A percentile compares a stretch with the other conserved stretches of the same genome.
phyloP scores from a whole-genome alignment of 2,329 filamentous ascomycete genomes.

The Cytospora mali region DNA sequence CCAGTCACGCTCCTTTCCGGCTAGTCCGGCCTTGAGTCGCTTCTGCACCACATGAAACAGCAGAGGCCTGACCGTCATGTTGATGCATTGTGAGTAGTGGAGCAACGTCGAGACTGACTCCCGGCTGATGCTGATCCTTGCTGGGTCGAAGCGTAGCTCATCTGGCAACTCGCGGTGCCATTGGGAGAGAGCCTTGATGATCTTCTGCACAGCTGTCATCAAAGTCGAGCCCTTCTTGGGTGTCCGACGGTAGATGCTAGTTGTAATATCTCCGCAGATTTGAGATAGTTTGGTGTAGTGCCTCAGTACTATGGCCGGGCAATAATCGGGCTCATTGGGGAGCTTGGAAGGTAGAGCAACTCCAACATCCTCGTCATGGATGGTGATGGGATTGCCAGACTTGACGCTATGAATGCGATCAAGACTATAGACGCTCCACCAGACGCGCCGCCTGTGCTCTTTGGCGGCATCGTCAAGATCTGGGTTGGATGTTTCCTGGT shows the following conservation, averaged over 20 bases:
- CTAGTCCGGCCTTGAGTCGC: conserved; percentile 42
- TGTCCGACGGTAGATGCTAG: conserved; percentile 49
- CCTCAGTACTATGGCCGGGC: conserved; percentile 50
- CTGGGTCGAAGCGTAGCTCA: conserved; percentile 51
- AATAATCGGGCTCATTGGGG: conserved; percentile 43
- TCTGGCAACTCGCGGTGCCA: conserved; percentile 54
- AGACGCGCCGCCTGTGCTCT: conserved; percentile 54
- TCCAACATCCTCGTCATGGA: conserved; percentile 57
- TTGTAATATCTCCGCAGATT: conserved; percentile 52
- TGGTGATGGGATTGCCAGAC: conserved; percentile 56
- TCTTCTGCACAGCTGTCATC: conserved; percentile 53
- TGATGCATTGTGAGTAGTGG: conserved; percentile 61
- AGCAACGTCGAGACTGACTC: conserved; percentile 55
- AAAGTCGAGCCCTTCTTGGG: conserved; percentile 50
- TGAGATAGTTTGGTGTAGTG: conserved; percentile 57
- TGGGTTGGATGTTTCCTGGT: conserved; percentile 48
- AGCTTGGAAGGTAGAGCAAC: conserved; percentile 42
- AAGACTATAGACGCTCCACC: conserved; percentile 61
- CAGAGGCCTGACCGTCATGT: conserved; percentile 58
- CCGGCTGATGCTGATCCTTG: conserved; percentile 47
- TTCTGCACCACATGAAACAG: conserved; percentile 57
- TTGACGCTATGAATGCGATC: conserved; percentile 57
- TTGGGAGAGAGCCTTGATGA: conserved; percentile 50
- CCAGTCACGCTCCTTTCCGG: conserved; percentile 46
- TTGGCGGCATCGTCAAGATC: conserved; percentile 43